Percentiles rank a stretch among this genome's conserved stretches.
Evolutionary conservation across 148 eudicot genomes (phyloP).

Genomic region (Heliosperma pusillum): DNA sequence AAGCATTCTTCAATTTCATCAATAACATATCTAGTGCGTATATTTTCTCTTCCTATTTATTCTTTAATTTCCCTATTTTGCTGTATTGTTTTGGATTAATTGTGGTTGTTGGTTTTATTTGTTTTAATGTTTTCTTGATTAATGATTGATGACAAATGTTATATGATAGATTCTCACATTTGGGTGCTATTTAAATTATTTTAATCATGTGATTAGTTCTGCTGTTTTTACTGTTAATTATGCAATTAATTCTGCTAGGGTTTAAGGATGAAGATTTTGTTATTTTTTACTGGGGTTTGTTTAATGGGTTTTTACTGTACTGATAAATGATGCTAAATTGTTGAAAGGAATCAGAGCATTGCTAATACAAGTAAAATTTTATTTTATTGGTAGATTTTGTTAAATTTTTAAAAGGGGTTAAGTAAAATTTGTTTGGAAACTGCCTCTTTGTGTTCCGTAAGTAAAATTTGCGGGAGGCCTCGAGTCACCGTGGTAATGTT

Average conservation of each 20-base stretch:
- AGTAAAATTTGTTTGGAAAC: too few relatives aligned
- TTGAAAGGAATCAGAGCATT: neutral
- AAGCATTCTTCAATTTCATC: too few relatives aligned
- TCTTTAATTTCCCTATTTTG: neutral
- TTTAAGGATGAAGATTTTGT: too few relatives aligned
- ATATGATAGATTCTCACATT: neutral
- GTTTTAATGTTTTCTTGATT: neutral
- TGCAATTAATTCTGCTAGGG: too few relatives aligned
- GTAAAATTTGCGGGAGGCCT: too few relatives aligned
- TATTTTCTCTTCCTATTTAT: too few relatives aligned
- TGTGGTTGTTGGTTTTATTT: slow-evolving; percentile 1
- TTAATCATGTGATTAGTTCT: neutral
- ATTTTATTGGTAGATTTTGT: neutral
- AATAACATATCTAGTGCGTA: too few relatives aligned
- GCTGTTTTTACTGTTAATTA: neutral
- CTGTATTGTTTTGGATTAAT: neutral
- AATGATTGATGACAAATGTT: too few relatives aligned
- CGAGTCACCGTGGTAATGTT: too few relatives aligned
- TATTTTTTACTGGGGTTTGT: neutral
- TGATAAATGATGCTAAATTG: slow-evolving; percentile 12
- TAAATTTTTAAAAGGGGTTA: neutral
- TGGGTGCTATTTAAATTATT: neutral
- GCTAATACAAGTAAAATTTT: neutral
- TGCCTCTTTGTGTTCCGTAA: too few relatives aligned
- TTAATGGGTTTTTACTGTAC: neutral